A percentile compares a stretch with the other conserved stretches of the same genome.
Evolutionary conservation across 179 eudicot genomes (phyloP).

Genomic region (Amaranthus tricolor): DNA sequence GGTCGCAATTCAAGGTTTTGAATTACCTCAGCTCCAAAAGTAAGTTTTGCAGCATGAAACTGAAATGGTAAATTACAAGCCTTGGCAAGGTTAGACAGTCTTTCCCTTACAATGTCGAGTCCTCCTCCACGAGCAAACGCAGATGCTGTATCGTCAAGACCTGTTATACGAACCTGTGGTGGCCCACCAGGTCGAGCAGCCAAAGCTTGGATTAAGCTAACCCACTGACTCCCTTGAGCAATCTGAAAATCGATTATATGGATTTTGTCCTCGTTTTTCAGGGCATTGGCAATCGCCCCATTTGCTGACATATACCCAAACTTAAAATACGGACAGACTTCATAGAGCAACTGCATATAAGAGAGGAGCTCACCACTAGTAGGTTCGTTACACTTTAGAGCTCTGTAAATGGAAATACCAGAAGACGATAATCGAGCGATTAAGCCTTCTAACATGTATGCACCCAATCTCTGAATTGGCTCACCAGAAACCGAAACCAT

Average conservation of each 20-base stretch:
- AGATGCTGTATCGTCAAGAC: conserved; percentile 40
- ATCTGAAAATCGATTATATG: conserved; percentile 58
- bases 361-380: conserved; percentile 41
- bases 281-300: conserved; percentile 49
- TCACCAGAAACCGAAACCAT: conserved; percentile 57
- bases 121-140: conserved; percentile 46
- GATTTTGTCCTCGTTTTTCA: conserved; percentile 40
- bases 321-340: conserved; percentile 48
- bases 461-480: conserved; percentile 50
- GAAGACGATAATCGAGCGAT: conserved; percentile 42
- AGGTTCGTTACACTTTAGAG: conserved; percentile 44
- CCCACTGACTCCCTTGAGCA: conserved; percentile 53
- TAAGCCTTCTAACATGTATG: conserved; percentile 54
- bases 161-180: conserved; percentile 42
- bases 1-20: conserved; percentile 30
- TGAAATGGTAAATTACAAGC: conserved; percentile 40
- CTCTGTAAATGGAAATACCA: conserved; percentile 46
- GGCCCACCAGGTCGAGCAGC: conserved; percentile 54
- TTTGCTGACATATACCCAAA: conserved; percentile 57
- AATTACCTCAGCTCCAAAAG: conserved; percentile 25
- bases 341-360: conserved; percentile 51
- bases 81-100: conserved; percentile 31
- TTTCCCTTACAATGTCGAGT: conserved; percentile 36
- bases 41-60: conserved; percentile 30
- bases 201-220: conserved; percentile 47